These are phyloP conservation scores for Hypoxylon sp. DNA, from an alignment of 2,329 filamentous ascomycete genomes.

Conservation along the genomic window DNA sequence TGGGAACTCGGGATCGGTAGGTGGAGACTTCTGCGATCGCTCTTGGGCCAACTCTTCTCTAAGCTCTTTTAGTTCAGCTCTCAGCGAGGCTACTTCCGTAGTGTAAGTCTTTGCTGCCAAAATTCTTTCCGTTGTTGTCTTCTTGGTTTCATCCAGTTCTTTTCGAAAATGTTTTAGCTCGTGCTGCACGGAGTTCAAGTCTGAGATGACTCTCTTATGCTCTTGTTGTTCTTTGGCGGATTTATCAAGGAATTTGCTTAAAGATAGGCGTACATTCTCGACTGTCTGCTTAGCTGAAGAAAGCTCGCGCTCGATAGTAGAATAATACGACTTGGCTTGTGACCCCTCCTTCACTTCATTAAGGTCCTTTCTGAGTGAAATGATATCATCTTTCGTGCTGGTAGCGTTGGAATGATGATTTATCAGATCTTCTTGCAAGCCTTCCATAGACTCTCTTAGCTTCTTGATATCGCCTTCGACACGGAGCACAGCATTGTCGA, in stretches of 20 bases:
- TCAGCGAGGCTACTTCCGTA: slow-evolving; percentile 54
- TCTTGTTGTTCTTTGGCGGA: slow-evolving; percentile 24
- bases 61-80: slow-evolving; percentile 55
- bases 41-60: slow-evolving; percentile 51
- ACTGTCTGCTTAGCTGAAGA: slow-evolving; percentile 37
- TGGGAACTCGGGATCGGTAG: slow-evolving; percentile 45
- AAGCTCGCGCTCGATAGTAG: slow-evolving; percentile 34
- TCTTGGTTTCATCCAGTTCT: slow-evolving; percentile 45
- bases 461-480: slow-evolving; percentile 56
- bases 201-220: slow-evolving; percentile 24
- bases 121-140: slow-evolving; percentile 46
- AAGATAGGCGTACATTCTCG: slow-evolving; percentile 48
- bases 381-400: slow-evolving; percentile 49
- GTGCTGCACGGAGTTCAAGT: slow-evolving; percentile 20
- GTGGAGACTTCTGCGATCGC: slow-evolving; percentile 37
- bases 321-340: slow-evolving; percentile 18
- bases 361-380: slow-evolving; percentile 50
- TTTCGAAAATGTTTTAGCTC: slow-evolving; percentile 26
- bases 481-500: slow-evolving; percentile 55
- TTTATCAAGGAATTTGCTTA: slow-evolving; percentile 32
- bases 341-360: slow-evolving; percentile 35
- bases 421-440: slow-evolving; percentile 49
- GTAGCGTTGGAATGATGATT: slow-evolving; percentile 15
- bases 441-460: slow-evolving; percentile 51
- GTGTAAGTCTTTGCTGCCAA: slow-evolving; percentile 49